phyloP scores from a whole-genome alignment of 805 yeast species.

The Millerozyma miso region DNA sequence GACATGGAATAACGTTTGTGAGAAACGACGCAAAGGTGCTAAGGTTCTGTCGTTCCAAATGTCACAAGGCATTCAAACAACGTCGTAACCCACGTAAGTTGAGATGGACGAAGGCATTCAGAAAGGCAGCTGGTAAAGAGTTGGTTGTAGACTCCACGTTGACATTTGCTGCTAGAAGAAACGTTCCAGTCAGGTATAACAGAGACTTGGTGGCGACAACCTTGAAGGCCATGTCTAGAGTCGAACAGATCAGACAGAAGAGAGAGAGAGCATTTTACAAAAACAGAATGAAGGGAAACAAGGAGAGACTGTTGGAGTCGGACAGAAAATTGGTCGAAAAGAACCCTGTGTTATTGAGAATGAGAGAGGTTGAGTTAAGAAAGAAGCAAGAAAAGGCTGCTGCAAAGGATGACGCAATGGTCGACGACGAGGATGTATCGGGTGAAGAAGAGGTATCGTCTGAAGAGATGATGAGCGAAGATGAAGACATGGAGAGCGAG shows the following conservation, averaged over 20 bases:
- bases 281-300: constrained; percentile 98
- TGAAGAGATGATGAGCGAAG: constrained; percentile 35
- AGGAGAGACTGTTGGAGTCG: constrained; percentile 74
- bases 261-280: constrained; percentile 98
- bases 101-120: constrained; percentile 98
- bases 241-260: constrained; percentile 92
- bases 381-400: constrained; percentile 69
- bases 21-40: constrained; percentile 98
- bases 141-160: constrained; percentile 95
- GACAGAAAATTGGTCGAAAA: constrained; percentile 86
- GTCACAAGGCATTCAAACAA: constrained; percentile 96
- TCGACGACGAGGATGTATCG: constrained; percentile 40
- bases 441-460: constrained; percentile 38
- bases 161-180: constrained; percentile 95
- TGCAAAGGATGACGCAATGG: constrained; percentile 49
- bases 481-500: constrained; percentile 44
- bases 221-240: constrained; percentile 89
- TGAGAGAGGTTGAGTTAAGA: constrained; percentile 90
- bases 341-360: constrained; percentile 83
- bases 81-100: constrained; percentile 98
- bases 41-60: constrained; percentile 94
- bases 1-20: constrained; percentile 93
- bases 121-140: constrained; percentile 98
- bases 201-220: constrained; percentile 94
- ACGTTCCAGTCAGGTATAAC: constrained; percentile 96